phyloP scores from a whole-genome alignment of 257 asterid species.

The Solanum raphanifolium region DNA sequence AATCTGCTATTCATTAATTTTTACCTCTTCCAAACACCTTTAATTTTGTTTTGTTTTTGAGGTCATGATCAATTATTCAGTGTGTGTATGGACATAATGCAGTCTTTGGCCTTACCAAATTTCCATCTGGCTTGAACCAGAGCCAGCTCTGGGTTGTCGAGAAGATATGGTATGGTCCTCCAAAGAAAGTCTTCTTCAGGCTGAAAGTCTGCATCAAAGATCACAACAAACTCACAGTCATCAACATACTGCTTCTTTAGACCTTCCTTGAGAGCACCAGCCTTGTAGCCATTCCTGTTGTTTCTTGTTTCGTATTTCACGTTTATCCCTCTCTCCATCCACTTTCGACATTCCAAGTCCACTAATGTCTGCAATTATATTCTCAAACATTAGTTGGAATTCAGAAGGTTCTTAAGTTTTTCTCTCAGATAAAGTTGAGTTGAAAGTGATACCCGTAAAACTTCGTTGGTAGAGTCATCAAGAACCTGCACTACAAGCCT shows the following conservation, averaged over 20 bases:
- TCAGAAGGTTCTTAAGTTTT: not conserved
- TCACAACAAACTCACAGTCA: constrained; percentile 76
- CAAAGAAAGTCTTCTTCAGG: constrained; percentile 79
- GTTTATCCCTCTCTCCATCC: constrained; percentile 59
- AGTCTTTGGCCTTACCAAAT: constrained; percentile 49
- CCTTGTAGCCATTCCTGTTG: constrained; percentile 90
- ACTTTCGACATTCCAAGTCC: constrained; percentile 62
- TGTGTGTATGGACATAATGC: not conserved
- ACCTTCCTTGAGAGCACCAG: constrained; percentile 90
- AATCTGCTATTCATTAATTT: not conserved
- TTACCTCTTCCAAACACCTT: not conserved
- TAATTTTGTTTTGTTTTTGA: not conserved
- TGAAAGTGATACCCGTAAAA: constrained; percentile 47
- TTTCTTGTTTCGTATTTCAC: constrained; percentile 76
- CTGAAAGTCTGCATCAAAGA: constrained; percentile 93
- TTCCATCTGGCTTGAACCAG: constrained; percentile 98
- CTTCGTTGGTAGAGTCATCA: constrained; percentile 80
- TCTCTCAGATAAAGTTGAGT: not conserved
- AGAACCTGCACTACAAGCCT: constrained; percentile 66
- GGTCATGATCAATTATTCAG: not conserved
- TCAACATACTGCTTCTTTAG: constrained; percentile 61
- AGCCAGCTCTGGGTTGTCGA: constrained; percentile 71
- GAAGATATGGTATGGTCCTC: constrained; percentile 77
- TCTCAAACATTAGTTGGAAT: not conserved
- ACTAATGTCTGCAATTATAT: constrained; percentile 44